A percentile compares a stretch with the other conserved stretches of the same genome.
phyloP scores from a whole-genome alignment of 2,329 filamentous ascomycete genomes.

The Dichotomopilus funicola region DNA sequence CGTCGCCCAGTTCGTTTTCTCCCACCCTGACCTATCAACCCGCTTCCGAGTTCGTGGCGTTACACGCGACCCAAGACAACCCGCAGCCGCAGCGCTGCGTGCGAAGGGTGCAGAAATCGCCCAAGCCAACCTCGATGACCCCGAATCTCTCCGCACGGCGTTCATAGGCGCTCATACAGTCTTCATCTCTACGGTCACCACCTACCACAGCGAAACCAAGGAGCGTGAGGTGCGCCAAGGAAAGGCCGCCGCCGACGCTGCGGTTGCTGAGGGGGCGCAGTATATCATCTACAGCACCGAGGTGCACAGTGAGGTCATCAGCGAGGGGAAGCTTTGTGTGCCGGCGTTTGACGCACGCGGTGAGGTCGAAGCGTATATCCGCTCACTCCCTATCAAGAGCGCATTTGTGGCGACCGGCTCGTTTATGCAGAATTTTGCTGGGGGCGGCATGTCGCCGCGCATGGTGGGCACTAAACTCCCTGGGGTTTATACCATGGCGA shows the following conservation, averaged over 20 bases:
- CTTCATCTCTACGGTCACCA: constrained; percentile 32
- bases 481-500: not conserved
- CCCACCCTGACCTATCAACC: constrained; percentile 16
- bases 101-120: constrained; percentile 41
- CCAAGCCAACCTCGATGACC: constrained; percentile 6
- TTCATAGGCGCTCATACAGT: constrained; percentile 33
- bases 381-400: constrained; percentile 39
- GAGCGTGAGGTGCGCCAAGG: constrained; percentile 30
- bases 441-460: not conserved
- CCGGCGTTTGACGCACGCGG: constrained; percentile 53
- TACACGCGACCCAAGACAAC: constrained; percentile 35
- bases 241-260: constrained; percentile 40
- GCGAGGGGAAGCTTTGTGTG: constrained; percentile 34
- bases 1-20: constrained; percentile 20
- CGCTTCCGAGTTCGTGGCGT: constrained; percentile 36
- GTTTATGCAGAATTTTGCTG: constrained; percentile 48
- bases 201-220: constrained; percentile 25
- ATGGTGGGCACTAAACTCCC: not conserved
- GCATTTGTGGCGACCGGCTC: constrained; percentile 47
- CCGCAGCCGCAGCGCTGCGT: constrained; percentile 1
- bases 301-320: constrained; percentile 33
- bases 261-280: constrained; percentile 37
- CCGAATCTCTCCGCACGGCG: constrained; percentile 36
- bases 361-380: constrained; percentile 50
- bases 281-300: constrained; percentile 44